A percentile compares a stretch with the other conserved stretches of the same genome.
Evolutionary conservation across 371 early-diverging fungal species (phyloP).

Genomic region (Mucor lusitanicus): DNA sequence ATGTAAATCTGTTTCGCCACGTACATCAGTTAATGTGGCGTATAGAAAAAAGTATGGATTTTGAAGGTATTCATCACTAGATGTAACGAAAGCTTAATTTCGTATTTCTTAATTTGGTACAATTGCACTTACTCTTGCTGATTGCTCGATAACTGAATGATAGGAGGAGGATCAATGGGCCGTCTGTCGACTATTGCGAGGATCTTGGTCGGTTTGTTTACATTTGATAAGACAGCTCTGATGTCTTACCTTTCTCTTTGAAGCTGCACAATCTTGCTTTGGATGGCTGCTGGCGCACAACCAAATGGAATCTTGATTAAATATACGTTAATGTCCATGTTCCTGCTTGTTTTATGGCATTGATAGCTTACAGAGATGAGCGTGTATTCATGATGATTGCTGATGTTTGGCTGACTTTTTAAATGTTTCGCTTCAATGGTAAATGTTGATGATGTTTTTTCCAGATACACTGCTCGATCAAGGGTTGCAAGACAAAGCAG

Average conservation of each 20-base stretch:
- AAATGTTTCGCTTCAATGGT: not conserved
- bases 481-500: not conserved
- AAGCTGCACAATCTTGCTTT: constrained; percentile 60
- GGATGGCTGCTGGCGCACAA: constrained; percentile 56
- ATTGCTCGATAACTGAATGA: constrained; percentile 36
- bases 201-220: not conserved
- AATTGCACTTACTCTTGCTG: constrained; percentile 13
- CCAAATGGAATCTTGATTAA: constrained; percentile 22
- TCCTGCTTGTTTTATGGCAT: not conserved
- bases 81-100: not conserved
- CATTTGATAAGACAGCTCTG: not conserved
- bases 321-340: not conserved
- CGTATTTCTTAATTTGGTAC: not conserved
- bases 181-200: constrained; percentile 44
- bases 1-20: constrained; percentile 34
- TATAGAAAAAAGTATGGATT: constrained; percentile 47
- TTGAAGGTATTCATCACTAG: constrained; percentile 23
- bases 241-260: constrained; percentile 53
- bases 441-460: not conserved
- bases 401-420: not conserved
- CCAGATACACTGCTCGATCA: not conserved
- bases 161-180: constrained; percentile 54
- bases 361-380: not conserved
- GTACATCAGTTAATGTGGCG: constrained; percentile 38
- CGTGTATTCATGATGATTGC: not conserved